A percentile compares a stretch with the other conserved stretches of the same genome.
These are phyloP conservation scores for Neolentinus lepideus DNA, from an alignment of 1,284 basidiomycete species.

Conservation along the genomic window DNA sequence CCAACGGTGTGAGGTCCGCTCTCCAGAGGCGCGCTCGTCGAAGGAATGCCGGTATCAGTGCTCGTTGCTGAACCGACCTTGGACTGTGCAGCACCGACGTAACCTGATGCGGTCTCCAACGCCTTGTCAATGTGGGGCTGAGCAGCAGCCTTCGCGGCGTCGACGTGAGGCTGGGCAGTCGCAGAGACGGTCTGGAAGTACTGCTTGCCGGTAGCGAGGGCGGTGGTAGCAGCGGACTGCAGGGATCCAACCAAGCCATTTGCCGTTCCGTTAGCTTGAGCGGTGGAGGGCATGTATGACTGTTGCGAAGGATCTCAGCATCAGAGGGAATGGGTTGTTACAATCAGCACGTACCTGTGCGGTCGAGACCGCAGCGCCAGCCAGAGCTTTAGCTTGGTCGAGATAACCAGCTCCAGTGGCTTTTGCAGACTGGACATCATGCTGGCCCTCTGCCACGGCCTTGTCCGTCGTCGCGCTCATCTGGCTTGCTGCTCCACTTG, in stretches of 20 bases:
- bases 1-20: constrained; percentile 30
- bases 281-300: constrained; percentile 19
- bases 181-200: constrained; percentile 33
- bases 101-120: constrained; percentile 17
- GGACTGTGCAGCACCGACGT: constrained; percentile 3
- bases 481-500: constrained; percentile 32
- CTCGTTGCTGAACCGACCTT: neutral
- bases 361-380: constrained; percentile 35
- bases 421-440: constrained; percentile 37
- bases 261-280: constrained; percentile 7
- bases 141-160: constrained; percentile 16
- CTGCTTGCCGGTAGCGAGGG: constrained; percentile 31
- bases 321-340: neutral
- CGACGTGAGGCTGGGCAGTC: constrained; percentile 28
- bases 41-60: constrained; percentile 24
- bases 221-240: constrained; percentile 26
- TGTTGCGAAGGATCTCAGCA: constrained; percentile 3
- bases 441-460: constrained; percentile 49
- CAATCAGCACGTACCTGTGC: constrained; percentile 36
- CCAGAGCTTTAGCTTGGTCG: constrained; percentile 44
- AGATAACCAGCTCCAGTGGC: constrained; percentile 38
- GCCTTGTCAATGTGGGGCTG: constrained; percentile 21
- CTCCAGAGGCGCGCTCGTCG: constrained; percentile 34
- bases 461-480: constrained; percentile 37
- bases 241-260: constrained; percentile 23